A percentile compares a stretch with the other conserved stretches of the same genome.
phyloP scores from a whole-genome alignment of 169 alveolate genomes.

The Plasmodium gallinaceum region DNA sequence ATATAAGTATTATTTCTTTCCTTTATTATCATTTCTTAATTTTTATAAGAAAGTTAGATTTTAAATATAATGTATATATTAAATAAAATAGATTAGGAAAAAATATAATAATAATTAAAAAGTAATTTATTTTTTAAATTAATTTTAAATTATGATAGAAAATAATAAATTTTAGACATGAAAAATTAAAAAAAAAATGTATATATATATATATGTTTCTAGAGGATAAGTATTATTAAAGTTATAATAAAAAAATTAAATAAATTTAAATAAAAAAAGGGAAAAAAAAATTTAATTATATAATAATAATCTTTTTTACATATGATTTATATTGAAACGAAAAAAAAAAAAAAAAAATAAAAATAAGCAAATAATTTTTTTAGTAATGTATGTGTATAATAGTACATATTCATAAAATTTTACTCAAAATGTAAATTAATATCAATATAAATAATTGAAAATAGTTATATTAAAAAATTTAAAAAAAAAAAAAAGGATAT shows the following conservation, averaged over 20 bases:
- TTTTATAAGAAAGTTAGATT: background rate
- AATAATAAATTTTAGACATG: background rate
- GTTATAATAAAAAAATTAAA: too few relatives aligned
- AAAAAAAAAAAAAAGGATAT: conserved; percentile 3
- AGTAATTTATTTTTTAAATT: background rate
- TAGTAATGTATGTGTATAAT: conserved; percentile 4
- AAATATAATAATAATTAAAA: background rate
- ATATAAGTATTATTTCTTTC: conserved; percentile 16
- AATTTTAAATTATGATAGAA: background rate
- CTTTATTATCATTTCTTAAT: conserved; percentile 39
- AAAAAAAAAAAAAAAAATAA: background rate
- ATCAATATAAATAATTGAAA: too few relatives aligned
- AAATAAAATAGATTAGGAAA: background rate
- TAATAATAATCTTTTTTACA: too few relatives aligned
- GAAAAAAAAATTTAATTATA: too few relatives aligned
- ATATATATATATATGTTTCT: too few relatives aligned
- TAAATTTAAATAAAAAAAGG: too few relatives aligned
- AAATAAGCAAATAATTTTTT: background rate
- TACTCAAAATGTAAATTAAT: too few relatives aligned
- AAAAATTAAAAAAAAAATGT: too few relatives aligned
- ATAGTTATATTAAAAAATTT: background rate
- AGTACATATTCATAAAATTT: background rate
- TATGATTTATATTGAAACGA: too few relatives aligned
- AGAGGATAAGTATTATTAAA: too few relatives aligned
- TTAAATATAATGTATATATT: background rate